Conservation (phyloP, 352 stramenopile species). For the Chrysophaeum taylorii region DNA sequence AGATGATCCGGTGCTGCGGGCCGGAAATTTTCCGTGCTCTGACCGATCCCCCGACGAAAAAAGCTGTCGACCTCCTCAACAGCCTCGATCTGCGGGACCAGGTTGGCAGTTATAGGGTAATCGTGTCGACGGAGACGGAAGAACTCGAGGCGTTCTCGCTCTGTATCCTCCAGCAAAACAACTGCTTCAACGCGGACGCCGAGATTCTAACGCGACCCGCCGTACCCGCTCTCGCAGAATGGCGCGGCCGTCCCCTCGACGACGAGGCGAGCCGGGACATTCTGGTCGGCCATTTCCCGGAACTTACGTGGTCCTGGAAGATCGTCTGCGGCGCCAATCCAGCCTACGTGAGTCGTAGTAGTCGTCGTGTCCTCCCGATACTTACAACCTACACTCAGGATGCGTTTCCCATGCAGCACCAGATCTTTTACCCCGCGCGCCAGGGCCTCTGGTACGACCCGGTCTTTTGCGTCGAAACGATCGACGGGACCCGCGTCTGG, state of each 20-base stretch:
- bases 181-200: slow-evolving; percentile 50
- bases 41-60: slow-evolving; percentile 42
- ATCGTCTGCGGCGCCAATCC: slow-evolving; percentile 48
- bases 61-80: slow-evolving; percentile 42
- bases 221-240: slow-evolving; percentile 37
- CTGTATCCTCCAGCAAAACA: slow-evolving; percentile 58
- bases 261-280: slow-evolving; percentile 33
- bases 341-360: slow-evolving; percentile 41
- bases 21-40: slow-evolving; percentile 39
- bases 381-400: no score
- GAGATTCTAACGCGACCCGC: slow-evolving; percentile 38
- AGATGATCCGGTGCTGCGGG: slow-evolving; percentile 48
- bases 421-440: slow-evolving; percentile 42
- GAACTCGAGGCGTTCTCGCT: slow-evolving; percentile 48
- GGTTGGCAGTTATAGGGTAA: slow-evolving; percentile 46
- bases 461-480: slow-evolving; percentile 53
- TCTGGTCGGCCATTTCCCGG: slow-evolving; percentile 50
- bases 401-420: slow-evolving; percentile 9
- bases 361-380: no score
- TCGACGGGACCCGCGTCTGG: slow-evolving; percentile 50
- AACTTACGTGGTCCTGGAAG: slow-evolving; percentile 40
- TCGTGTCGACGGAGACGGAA: slow-evolving; percentile 51
- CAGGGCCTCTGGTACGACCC: slow-evolving; percentile 55
- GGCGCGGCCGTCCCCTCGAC: slow-evolving; percentile 37
- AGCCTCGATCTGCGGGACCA: slow-evolving; percentile 50